Evolutionary conservation across 306 rosid genomes (phyloP), one percentile per base, ranked within the genome.

Genomic region (Ceratonia siliqua): DNA sequence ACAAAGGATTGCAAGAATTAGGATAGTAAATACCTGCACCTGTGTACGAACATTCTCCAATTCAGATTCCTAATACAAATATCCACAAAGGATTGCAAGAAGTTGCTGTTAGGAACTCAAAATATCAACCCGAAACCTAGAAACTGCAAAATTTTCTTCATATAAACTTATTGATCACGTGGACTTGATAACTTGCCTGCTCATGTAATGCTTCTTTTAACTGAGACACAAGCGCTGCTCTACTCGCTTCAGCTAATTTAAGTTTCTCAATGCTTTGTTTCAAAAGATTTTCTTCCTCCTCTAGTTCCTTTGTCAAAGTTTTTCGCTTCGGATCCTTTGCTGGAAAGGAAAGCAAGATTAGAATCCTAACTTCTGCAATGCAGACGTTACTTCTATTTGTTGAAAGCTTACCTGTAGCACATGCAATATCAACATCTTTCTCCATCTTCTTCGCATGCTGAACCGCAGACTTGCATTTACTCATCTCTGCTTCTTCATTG

Each of bases 241-340:
- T 92, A 83, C 82, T 88, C 52, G 92, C 87, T 82, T 91, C 94
- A 53, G 80, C 89, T 70, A 68, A 84, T 83, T 91, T 89, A 58
- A 91, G 90, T 63, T 91, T 94, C 66, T 91, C 88, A 27, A 87
- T 80, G 82, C 91, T 85, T 69, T 88, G 90, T 77, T 86, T 89
- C 88, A 94, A 79, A 72, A 75, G 7, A 82, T 79, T 85, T 81
- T 89, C 97, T 68, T 89, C 92, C 83, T 89, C 92, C 84, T 85
- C 91, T 20, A 94, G 84, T 62, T 85, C 96, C 87, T 83, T 91
- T 14, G 90, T 79, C 82, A 89, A 70, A 79, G 52, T 80, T 77
- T 85, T 89, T 76, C 92, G 84, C 85, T 85, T 90, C 35, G 98
- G 92, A 84, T 91, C 93, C 80, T 91, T 94, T 8, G 83, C 97